Conservation (phyloP, 2,329 filamentous ascomycete species). For the Shiraia bambusicola region DNA sequence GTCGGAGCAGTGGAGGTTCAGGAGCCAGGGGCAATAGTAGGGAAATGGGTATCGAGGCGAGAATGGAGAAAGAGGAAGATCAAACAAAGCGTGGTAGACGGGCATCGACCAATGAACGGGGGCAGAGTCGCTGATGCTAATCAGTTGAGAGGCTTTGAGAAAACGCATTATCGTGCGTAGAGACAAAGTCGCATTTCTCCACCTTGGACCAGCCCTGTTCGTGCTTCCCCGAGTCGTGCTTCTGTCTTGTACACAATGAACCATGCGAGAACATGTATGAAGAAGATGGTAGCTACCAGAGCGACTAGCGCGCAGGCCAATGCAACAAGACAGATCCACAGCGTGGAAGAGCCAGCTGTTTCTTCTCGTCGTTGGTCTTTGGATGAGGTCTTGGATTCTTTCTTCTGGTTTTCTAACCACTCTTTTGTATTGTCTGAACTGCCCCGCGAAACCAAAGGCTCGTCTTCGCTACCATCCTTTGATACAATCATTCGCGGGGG, state of each 20-base stretch:
- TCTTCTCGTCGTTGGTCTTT: no score
- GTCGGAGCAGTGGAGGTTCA: constrained; percentile 4
- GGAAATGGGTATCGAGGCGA: not conserved
- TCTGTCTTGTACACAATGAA: constrained; percentile 36
- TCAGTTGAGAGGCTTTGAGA: not conserved
- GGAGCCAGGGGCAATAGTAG: not conserved
- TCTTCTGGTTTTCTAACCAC: no score
- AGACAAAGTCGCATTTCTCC: constrained; percentile 39
- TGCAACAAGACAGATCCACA: constrained; percentile 6
- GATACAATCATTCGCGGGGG: not conserved
- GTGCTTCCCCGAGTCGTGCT: constrained; percentile 25
- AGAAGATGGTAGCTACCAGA: constrained; percentile 23
- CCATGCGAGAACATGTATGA: constrained; percentile 30
- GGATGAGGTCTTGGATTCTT: not conserved
- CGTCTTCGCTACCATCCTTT: not conserved
- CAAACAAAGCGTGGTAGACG: not conserved
- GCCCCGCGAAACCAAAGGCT: no score
- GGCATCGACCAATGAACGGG: not conserved
- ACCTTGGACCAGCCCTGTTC: constrained; percentile 23
- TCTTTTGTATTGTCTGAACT: not conserved
- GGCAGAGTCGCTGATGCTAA: not conserved
- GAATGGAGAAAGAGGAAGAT: not conserved
- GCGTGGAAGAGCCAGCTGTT: not conserved
- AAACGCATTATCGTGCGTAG: constrained; percentile 13
- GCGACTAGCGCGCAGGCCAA: constrained; percentile 18